Percentiles rank a stretch among this genome's conserved stretches.
Conservation (phyloP, 1,139 yeast genomes). For the Candida sanyaensis region DNA sequence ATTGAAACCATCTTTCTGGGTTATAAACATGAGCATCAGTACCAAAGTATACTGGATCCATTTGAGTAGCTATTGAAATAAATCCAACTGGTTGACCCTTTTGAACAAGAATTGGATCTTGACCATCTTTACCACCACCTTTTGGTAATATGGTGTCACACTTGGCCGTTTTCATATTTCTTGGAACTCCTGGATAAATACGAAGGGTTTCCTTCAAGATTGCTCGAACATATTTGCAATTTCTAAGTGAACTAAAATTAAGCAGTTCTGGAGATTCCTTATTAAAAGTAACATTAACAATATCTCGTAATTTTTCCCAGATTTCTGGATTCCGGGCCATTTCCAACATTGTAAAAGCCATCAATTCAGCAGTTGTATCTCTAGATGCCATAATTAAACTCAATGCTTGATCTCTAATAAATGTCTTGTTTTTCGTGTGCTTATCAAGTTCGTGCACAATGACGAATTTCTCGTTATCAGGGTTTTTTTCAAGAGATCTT, state of each 20-base stretch:
- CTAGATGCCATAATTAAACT: conserved; percentile 49
- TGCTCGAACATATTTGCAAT: conserved; percentile 46
- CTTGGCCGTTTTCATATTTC: conserved; percentile 44
- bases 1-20: conserved; percentile 49
- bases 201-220: conserved; percentile 51
- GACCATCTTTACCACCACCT: conserved; percentile 53
- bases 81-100: conserved; percentile 39
- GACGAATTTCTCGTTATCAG: conserved; percentile 26
- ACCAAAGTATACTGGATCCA: conserved; percentile 42
- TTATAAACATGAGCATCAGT: conserved; percentile 40
- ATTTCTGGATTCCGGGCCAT: conserved; percentile 42
- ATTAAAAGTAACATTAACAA: conserved; percentile 32
- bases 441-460: conserved; percentile 48
- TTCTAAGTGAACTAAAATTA: conserved; percentile 45
- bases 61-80: conserved; percentile 41
- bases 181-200: conserved; percentile 54
- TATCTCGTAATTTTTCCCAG: conserved; percentile 34
- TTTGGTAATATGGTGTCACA: conserved; percentile 49
- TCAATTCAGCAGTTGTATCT: conserved; percentile 49
- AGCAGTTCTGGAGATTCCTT: conserved; percentile 5
- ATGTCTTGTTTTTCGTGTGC: conserved; percentile 43
- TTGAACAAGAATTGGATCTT: conserved; percentile 39
- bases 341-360: conserved; percentile 41
- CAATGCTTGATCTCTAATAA: conserved; percentile 46
- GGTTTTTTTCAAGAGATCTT: conserved; percentile 31